These are phyloP conservation scores for Calocera cornea DNA, from an alignment of 768 basidiomycete genomes.

Conservation along the genomic window DNA sequence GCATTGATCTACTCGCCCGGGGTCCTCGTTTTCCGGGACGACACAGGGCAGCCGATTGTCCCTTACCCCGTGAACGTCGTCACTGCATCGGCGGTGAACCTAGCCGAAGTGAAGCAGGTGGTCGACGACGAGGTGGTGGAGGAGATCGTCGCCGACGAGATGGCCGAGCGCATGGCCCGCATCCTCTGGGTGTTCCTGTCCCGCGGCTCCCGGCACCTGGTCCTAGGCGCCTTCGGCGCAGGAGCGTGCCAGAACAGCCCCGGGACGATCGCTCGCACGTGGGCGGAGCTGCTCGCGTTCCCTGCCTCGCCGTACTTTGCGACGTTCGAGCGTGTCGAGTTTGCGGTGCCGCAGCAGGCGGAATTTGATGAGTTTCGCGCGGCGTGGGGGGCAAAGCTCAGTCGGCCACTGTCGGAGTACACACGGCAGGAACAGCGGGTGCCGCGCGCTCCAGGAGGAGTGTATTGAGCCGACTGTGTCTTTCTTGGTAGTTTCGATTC, in stretches of 20 bases:
- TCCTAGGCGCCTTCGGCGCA: slow-evolving; percentile 65
- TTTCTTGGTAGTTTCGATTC: too few relatives aligned
- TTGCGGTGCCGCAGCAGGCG: slow-evolving; percentile 45
- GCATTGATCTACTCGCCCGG: slow-evolving; percentile 63
- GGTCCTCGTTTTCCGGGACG: slow-evolving; percentile 49
- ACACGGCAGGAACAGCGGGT: too few relatives aligned
- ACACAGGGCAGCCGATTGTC: slow-evolving; percentile 40
- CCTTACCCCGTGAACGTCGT: slow-evolving; percentile 52
- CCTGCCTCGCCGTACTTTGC: slow-evolving; percentile 40
- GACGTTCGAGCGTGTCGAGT: slow-evolving; percentile 49
- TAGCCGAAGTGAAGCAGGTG: slow-evolving; percentile 33
- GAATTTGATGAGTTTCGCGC: slow-evolving; percentile 35
- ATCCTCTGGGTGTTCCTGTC: slow-evolving; percentile 52
- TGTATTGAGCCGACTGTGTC: too few relatives aligned
- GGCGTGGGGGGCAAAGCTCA: slow-evolving; percentile 22
- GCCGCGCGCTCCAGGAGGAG: too few relatives aligned
- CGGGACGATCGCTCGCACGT: slow-evolving; percentile 42
- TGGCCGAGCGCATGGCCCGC: slow-evolving; percentile 60
- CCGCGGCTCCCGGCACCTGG: slow-evolving; percentile 44
- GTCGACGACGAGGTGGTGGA: slow-evolving; percentile 25
- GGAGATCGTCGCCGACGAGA: slow-evolving; percentile 36
- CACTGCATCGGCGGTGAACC: slow-evolving; percentile 65
- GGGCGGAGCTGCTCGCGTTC: slow-evolving; percentile 44
- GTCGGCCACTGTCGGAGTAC: too few relatives aligned
- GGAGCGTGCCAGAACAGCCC: slow-evolving; percentile 62